A percentile compares a stretch with the other conserved stretches of the same genome.
These are phyloP conservation scores for Coemansia sp. DNA, from an alignment of 192 early-diverging fungal species.

Conservation along the genomic window DNA sequence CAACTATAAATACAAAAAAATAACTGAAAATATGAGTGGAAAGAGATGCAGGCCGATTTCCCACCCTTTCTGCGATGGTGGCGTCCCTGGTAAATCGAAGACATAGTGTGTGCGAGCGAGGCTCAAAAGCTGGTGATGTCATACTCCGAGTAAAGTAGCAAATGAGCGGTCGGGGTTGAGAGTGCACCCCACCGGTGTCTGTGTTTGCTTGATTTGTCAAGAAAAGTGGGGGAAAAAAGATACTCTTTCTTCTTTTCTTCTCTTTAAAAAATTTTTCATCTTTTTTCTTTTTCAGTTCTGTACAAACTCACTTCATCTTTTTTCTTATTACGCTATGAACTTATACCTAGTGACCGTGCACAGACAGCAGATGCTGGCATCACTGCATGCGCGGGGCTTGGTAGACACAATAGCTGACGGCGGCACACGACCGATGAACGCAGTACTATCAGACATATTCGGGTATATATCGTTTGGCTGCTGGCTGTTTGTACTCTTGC, in stretches of 20 bases:
- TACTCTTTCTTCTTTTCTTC: conserved; percentile 7
- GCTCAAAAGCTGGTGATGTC: too few species aligned
- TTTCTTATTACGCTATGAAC: conserved; percentile 23
- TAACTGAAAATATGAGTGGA: background rate
- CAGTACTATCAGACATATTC: conserved; percentile 43
- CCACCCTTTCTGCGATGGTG: background rate
- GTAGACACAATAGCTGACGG: background rate
- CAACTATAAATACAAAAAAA: conserved; percentile 2
- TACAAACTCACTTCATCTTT: background rate
- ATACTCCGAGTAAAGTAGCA: background rate
- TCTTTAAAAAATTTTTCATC: background rate
- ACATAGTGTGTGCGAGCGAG: background rate
- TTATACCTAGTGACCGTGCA: conserved; percentile 23
- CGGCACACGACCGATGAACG: conserved; percentile 14
- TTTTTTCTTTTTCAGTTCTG: conserved; percentile 12
- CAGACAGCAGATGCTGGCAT: conserved; percentile 30
- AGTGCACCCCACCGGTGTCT: background rate
- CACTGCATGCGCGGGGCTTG: conserved; percentile 18
- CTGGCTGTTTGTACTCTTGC: conserved; percentile 46
- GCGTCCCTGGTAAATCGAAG: background rate
- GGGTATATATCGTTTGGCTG: conserved; percentile 48
- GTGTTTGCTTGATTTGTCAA: background rate
- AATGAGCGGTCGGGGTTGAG: background rate
- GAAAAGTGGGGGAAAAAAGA: background rate
- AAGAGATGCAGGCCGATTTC: conserved; percentile 2